Conservation (phyloP, 2,329 filamentous ascomycete genomes). For the Xylariaceae sp. region DNA sequence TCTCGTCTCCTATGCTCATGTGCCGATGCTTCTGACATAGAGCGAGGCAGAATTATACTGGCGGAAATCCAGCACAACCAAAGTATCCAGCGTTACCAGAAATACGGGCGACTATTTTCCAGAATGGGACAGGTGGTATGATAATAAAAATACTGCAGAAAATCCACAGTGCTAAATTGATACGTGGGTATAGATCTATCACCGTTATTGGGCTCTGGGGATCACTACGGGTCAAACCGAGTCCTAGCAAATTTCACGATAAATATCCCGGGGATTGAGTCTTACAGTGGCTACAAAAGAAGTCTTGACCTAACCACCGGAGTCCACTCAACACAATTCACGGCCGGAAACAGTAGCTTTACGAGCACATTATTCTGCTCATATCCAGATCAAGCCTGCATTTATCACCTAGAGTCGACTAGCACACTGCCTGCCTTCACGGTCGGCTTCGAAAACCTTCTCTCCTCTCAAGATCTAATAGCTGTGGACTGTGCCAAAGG, state of each 20-base stretch:
- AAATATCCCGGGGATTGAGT: constrained; percentile 40
- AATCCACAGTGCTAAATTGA: not conserved
- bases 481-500: not conserved
- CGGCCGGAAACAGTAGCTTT: constrained; percentile 40
- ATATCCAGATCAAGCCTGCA: constrained; percentile 46
- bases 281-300: constrained; percentile 29
- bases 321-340: constrained; percentile 43
- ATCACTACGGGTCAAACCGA: constrained; percentile 53
- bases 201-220: constrained; percentile 13
- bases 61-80: constrained; percentile 51
- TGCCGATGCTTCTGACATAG: not conserved
- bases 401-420: constrained; percentile 35
- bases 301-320: constrained; percentile 51
- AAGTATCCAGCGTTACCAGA: constrained; percentile 45
- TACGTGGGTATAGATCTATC: constrained; percentile 13
- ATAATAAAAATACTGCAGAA: not conserved
- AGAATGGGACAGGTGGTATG: constrained; percentile 54
- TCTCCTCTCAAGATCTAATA: constrained; percentile 29
- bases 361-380: constrained; percentile 51
- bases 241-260: constrained; percentile 55
- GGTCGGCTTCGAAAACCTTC: constrained; percentile 50
- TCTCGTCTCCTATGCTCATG: too few species aligned
- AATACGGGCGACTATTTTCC: constrained; percentile 54
- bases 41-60: constrained; percentile 43
- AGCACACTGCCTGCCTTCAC: constrained; percentile 46